Evolutionary conservation across 2,329 filamentous ascomycete species (phyloP), one percentile per base, ranked within the genome.

Genomic region (Raffaelea ambrosiae): DNA sequence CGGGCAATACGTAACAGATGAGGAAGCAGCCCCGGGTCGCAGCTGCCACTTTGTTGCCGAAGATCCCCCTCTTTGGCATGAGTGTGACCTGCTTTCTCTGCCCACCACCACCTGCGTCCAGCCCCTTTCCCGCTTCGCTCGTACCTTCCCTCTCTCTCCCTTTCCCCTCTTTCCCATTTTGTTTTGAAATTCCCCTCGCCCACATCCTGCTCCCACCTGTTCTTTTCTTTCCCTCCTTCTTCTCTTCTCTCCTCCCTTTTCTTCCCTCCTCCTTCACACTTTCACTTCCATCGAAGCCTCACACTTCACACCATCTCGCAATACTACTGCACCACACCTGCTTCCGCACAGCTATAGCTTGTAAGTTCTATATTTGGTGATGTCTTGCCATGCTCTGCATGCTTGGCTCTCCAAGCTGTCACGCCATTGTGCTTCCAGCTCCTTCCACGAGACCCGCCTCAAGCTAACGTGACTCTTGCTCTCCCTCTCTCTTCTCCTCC

Each of bases 211-310:
- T 7, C 21, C 35, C 44, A n/a, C n/a, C n/a, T n/a, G n/a, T n/a
- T n/a, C 31, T 42, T 43, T 43, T 22, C 33, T 19, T n/a, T 23
- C 21, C 20, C 10, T n/a, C 20, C 43, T 14, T 46, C 53, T 49
- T 50, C 47, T 51, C 40, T 44, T 31, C 44, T 48, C 43, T 44
- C 47, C 42, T 19, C 35, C 33, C 23, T 49, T 20, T 21, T 21
- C 40, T 33, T 31, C 31, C 44, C 36, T 41, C 33, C 41, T 38
- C 29, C 21, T 22, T 9, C 36, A 33, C 22, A 38, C 44, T 26
- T 45, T 48, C 31, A 16, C 39, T 44, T 40, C 22, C 16, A 38
- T 47, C 38, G 22, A 53, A 49, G 46, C 35, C 48, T 41, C 22
- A 16, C 13, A 23, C 43, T 22, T 33, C 22, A 13, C 44, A 45